Base-by-base conservation (phyloP, 106 monocot species). In the Xerophyta viscosa region DNA sequence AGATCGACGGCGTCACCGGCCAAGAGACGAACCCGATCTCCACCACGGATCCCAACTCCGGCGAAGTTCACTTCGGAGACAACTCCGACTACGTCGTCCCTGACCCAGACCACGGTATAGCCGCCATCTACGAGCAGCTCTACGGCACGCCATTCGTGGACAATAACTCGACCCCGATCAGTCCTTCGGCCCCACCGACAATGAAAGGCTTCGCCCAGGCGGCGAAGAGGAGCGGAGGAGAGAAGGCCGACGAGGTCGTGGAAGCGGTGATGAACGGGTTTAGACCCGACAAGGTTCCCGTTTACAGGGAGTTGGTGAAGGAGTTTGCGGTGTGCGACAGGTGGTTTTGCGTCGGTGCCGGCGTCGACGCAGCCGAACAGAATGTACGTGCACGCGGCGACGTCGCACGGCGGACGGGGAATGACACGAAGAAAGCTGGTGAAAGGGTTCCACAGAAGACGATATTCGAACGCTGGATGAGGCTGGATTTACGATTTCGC, bases 281-380 rank as follows among this genome's bases (percentile, higher is more conserved):
- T 71, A 59, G 63, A 19, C 87, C 83, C 18, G 83, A 77, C 2
- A 62, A 74, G 4, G 77, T 93, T 49, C 83, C 92, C 24, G 87
- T 87, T 5, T 93, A 93, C 63, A 62, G 61, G 53, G 77, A 74
- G 57, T 49, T 93, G 48, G 87, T 93, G 44, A n/a, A 24, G 43
- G 71, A 80, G 62, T 93, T 93, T 60, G 87, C 80, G 0, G 71
- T 93, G 5, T 93, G 92, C 66, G 87, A 93, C 57, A 60, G 80
- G 36, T 93, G 92, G 92, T 93, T n/a, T 93, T 53, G 92, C 92
- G 20, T 83, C 92, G 36, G 27, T 83, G 48, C 92, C 92, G 29
- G 22, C 87, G 37, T 93, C 92, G 37, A 93, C 92, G 57, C 92
- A 93, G 75, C 92, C 92, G 18, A 93, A 93, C 68, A 56, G 92